phyloP scores from a whole-genome alignment of 2,329 filamentous ascomycete species.

The Teratosphaeria epicoccoides region DNA sequence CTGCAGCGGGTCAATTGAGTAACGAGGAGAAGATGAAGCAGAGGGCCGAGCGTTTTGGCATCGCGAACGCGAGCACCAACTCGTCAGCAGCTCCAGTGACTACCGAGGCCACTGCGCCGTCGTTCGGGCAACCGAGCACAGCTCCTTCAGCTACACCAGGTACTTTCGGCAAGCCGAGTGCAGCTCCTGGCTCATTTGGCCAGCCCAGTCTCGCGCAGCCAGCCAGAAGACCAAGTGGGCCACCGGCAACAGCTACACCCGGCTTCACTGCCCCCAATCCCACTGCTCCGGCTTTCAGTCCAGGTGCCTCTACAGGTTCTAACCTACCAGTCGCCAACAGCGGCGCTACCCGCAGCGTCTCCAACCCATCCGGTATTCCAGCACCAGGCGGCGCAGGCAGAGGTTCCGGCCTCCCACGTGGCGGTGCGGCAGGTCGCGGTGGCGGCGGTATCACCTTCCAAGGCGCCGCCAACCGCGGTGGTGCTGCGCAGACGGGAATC shows the following conservation, averaged over 20 bases:
- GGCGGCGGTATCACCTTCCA: constrained; percentile 6
- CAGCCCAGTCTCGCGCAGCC: constrained; percentile 6
- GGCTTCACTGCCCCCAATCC: constrained; percentile 4
- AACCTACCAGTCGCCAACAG: background rate
- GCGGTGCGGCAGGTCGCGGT: constrained; percentile 10
- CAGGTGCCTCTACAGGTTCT: background rate
- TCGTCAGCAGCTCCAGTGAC: background rate
- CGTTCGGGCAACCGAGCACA: constrained; percentile 13
- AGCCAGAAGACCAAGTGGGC: constrained; percentile 4
- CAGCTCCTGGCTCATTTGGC: background rate
- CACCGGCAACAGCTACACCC: background rate
- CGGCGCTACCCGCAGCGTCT: constrained; percentile 1
- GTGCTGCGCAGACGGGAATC: constrained; percentile 5
- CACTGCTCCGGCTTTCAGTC: constrained; percentile 6
- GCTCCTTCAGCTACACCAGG: constrained; percentile 2
- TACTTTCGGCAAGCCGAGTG: constrained; percentile 15
- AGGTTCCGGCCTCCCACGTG: constrained; percentile 16
- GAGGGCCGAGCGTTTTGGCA: constrained; percentile 19
- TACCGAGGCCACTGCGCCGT: constrained; percentile 1
- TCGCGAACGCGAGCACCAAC: background rate
- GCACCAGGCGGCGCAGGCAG: constrained; percentile 10
- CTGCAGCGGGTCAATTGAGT: constrained; percentile 3
- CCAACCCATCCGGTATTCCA: constrained; percentile 6
- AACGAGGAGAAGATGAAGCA: constrained; percentile 14
- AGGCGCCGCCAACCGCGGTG: constrained; percentile 8